Evolutionary conservation across 2,329 filamentous ascomycete species (phyloP), one percentile per base, ranked within the genome.

Genomic region (Nannizzia gypsea): DNA sequence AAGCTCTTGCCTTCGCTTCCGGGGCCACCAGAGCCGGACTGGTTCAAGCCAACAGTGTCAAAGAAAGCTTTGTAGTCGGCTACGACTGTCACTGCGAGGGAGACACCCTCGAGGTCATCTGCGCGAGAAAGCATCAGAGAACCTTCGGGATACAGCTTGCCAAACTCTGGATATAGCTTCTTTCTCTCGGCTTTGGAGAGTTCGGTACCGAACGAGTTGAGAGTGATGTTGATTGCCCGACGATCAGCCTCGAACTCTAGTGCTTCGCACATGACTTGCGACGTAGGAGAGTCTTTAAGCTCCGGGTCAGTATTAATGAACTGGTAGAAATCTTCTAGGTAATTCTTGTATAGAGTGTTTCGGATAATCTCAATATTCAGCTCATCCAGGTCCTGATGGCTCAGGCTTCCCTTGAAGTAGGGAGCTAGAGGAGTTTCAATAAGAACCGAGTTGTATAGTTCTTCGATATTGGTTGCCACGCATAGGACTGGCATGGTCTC

Each of bases 291-390:
- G 40, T 90, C 89, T 40, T 82, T 81, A 76, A 97, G 87, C 46
- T 95, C 92, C 0, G 90, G 80, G 70, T 96, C 83, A 8, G 86
- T 88, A 76, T 92, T 96, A 75, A 97, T 88, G 73, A 96, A 99
- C 65, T 88, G 82, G 78, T 97, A 84, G 74, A 99, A 99, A 72
- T 97, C 93, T 73, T 99, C 93, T 6, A 99, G 83, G 72, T 99
- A 99, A 80, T 97, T 97, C 82, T 99, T 99, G 81, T 97, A 99
- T 38, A 99, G 80, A 0, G 91, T 99, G 76, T 99, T 99, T 64
- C 95, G 87, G 61, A 99, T 89, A 74, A 99, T 99, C 77, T 99
- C 93, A 68, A 99, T 99, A 78, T 99, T 99, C 69, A 99, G 81
- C 79, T 99, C 95, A 75, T 99, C 93, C 56, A 99, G 81, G 72